Conservation (phyloP, 139 green algal species). For the Chlorella sp. region DNA sequence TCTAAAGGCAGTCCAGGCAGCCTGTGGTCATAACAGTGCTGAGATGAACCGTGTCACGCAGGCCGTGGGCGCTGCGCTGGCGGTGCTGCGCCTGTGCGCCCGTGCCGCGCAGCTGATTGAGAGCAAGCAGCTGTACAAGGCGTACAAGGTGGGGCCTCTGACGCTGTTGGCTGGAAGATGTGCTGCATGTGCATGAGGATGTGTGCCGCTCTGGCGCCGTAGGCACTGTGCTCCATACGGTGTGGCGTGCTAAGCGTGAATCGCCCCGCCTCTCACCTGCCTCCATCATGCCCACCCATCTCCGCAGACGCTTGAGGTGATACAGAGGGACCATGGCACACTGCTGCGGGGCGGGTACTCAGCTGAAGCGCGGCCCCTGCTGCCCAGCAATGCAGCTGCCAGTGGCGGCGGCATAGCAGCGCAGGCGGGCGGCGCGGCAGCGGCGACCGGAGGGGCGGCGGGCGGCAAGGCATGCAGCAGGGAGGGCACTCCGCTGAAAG, state of each 20-base stretch:
- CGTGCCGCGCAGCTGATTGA: conserved; percentile 48
- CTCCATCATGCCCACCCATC: too few species aligned
- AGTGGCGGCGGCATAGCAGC: background rate
- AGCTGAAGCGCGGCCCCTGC: background rate
- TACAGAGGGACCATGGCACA: conserved; percentile 19
- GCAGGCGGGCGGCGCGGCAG: background rate
- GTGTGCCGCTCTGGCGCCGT: too few species aligned
- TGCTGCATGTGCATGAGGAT: too few species aligned
- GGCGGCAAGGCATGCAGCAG: background rate
- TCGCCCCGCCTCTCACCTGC: too few species aligned
- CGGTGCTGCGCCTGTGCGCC: conserved; percentile 62
- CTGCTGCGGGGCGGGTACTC: conserved; percentile 1
- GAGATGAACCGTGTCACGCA: background rate
- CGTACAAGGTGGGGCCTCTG: conserved; percentile 33
- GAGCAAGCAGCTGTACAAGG: conserved; percentile 64
- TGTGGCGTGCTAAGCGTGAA: too few species aligned
- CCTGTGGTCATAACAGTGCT: too few species aligned
- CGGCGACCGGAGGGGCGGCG: background rate
- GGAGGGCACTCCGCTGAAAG: conserved; percentile 1
- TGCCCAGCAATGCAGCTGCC: background rate
- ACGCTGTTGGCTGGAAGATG: too few species aligned
- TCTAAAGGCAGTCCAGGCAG: too few species aligned
- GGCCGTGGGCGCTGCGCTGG: conserved; percentile 47
- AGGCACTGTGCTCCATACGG: too few species aligned
- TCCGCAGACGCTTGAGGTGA: conserved; percentile 47